Base-by-base conservation (phyloP, 73 alveolate species). In the Uronychia setigera region DNA sequence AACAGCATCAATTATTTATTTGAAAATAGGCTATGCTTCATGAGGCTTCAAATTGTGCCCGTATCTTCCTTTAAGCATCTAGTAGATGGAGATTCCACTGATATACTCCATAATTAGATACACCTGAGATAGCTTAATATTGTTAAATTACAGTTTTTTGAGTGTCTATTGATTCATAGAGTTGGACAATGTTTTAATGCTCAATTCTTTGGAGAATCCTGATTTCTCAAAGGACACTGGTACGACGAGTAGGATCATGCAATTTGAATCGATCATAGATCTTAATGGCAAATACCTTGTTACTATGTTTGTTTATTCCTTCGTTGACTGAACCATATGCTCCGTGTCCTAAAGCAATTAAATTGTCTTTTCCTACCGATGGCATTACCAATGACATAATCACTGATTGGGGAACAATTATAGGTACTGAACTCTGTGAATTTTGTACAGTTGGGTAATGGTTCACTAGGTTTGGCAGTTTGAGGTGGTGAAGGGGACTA, bases 311-410 rank as follows among this genome's bases (percentile, higher is more conserved):
- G 58, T 96, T 90, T 26, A 84, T 80, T 9, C 90, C 97, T 28
- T 84, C 83, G 86, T 95, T 93, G 1, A 96, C 99, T 0, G 96
- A 87, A 13, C 98, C 99, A 89, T 95, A 96, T 1, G 99, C 98
- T 58, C 99, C 99, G 78, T 95, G 87, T 28, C 99, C 99, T 1
- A 96, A 31, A n/a, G n/a, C n/a, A n/a, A n/a, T n/a, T n/a, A n/a
- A n/a, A n/a, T n/a, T n/a, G n/a, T n/a, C n/a, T n/a, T n/a, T n/a
- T n/a, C n/a, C n/a, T n/a, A n/a, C n/a, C n/a, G n/a, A n/a, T 46
- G 19, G 5, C 19, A 11, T 46, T 11, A 19, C n/a, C 5, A 46
- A 46, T 46, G 67, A 19, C 19, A 19, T 46, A 46, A 19, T 46
- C 67, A 19, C 19, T 19, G 5, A 46, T 46, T 46, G 67, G 19